phyloP scores from a whole-genome alignment of 371 early-diverging fungal species.

The Actinomortierella ambigua region DNA sequence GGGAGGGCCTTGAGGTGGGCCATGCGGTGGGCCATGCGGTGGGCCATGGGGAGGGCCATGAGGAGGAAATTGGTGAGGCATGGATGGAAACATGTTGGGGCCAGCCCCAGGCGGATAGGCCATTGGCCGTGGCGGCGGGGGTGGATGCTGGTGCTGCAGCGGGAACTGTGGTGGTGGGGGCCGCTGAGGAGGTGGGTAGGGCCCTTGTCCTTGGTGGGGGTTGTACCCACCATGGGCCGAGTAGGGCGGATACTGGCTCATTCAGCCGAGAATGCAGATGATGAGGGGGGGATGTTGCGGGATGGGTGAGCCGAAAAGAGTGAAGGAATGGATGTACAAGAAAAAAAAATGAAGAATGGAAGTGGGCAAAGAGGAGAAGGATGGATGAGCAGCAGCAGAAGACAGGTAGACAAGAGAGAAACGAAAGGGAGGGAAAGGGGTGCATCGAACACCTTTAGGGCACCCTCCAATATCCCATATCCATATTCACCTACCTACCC shows the following conservation, averaged over 20 bases:
- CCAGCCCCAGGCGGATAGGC: too few relatives aligned
- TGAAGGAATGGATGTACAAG: neutral
- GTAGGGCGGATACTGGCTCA: constrained; percentile 1
- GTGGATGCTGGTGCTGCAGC: constrained; percentile 16
- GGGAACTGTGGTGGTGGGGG: constrained; percentile 12
- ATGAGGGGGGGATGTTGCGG: neutral
- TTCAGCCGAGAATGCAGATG: neutral
- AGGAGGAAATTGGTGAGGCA: neutral
- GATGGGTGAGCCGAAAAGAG: neutral
- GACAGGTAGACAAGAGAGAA: neutral
- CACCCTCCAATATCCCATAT: too few relatives aligned
- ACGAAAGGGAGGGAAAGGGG: neutral
- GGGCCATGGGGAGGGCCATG: too few relatives aligned
- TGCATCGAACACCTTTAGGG: too few relatives aligned
- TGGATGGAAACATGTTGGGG: neutral
- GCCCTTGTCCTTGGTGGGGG: too few relatives aligned
- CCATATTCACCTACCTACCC: too few relatives aligned
- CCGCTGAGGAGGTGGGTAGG: neutral
- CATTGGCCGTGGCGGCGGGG: neutral
- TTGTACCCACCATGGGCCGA: neutral
- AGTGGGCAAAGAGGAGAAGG: neutral
- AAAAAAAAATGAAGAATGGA: neutral
- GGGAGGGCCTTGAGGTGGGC: too few relatives aligned
- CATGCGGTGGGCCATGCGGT: too few relatives aligned
- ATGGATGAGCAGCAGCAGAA: neutral